phyloP scores from a whole-genome alignment of 2,329 filamentous ascomycete genomes.

The Alternaria tenuissima region DNA sequence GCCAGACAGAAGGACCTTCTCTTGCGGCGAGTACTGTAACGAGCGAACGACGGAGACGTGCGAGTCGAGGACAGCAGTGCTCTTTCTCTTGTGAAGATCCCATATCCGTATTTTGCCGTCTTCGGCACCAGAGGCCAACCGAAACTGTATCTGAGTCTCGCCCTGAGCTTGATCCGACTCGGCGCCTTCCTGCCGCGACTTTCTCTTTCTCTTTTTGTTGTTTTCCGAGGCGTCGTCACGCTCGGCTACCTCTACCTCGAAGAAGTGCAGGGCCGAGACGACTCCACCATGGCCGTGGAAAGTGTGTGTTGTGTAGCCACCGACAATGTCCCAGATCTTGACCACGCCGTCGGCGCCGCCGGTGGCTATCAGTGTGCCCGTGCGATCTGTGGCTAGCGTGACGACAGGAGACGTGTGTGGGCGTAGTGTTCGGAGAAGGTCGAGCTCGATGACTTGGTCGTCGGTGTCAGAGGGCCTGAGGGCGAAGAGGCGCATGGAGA shows the following conservation, averaged over 20 bases:
- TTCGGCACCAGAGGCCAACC: constrained; percentile 89
- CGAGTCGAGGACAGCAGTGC: constrained; percentile 80
- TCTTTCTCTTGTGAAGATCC: constrained; percentile 85
- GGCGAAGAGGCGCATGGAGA: constrained; percentile 91
- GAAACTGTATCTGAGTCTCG: constrained; percentile 68
- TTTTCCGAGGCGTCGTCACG: constrained; percentile 54
- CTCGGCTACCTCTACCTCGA: constrained; percentile 70
- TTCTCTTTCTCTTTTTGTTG: constrained; percentile 51
- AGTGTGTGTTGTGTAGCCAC: constrained; percentile 91
- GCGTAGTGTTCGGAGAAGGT: constrained; percentile 81
- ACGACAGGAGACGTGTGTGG: constrained; percentile 91
- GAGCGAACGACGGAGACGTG: constrained; percentile 95
- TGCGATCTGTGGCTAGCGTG: constrained; percentile 82
- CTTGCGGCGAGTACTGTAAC: constrained; percentile 78
- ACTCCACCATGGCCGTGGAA: constrained; percentile 93
- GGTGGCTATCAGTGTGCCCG: constrained; percentile 88
- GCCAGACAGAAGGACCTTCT: constrained; percentile 80
- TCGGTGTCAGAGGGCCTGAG: constrained; percentile 67
- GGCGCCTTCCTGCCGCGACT: constrained; percentile 55
- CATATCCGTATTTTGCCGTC: constrained; percentile 92
- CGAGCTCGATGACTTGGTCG: constrained; percentile 66
- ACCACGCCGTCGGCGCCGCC: constrained; percentile 92
- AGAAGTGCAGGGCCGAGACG: constrained; percentile 90
- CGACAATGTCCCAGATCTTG: constrained; percentile 95
- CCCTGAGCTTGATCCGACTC: constrained; percentile 52